These are phyloP conservation scores for Mucor plumbeus DNA, from an alignment of 371 early-diverging fungal genomes.

Conservation along the genomic window DNA sequence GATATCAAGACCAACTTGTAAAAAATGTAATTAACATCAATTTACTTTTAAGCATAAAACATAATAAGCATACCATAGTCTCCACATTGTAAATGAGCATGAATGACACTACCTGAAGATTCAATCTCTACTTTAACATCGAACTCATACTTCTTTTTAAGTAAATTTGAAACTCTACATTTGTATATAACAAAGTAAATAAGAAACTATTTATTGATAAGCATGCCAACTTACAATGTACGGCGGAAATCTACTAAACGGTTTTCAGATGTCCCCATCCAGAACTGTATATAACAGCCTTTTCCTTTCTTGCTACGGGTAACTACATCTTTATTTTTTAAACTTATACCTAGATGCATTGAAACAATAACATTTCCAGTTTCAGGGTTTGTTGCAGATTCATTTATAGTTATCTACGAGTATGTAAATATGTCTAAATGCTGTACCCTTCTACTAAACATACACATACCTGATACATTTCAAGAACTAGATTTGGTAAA, in stretches of 20 bases:
- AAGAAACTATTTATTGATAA: too few species aligned
- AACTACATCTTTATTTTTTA: slow-evolving; percentile 23
- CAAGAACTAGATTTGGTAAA: slow-evolving; percentile 11
- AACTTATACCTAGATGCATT: slow-evolving; percentile 18
- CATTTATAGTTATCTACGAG: background rate
- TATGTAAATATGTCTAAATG: too few species aligned
- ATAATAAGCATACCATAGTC: slow-evolving; percentile 38
- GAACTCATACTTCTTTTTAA: slow-evolving; percentile 25
- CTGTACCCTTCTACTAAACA: too few species aligned
- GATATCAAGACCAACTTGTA: slow-evolving; percentile 41
- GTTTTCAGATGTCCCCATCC: slow-evolving; percentile 35
- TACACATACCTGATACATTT: slow-evolving; percentile 20
- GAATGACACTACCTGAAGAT: slow-evolving; percentile 12
- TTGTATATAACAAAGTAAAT: background rate
- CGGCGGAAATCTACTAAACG: slow-evolving; percentile 45
- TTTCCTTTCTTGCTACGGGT: slow-evolving; percentile 27
- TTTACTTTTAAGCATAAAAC: background rate
- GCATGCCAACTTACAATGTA: slow-evolving; percentile 33
- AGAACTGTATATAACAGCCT: slow-evolving; percentile 37
- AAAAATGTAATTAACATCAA: too few species aligned
- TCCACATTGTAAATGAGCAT: slow-evolving; percentile 42
- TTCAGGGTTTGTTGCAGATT: background rate
- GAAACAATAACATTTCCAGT: slow-evolving; percentile 6
- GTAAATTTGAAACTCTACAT: slow-evolving; percentile 35
- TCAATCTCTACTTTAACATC: slow-evolving; percentile 22